Percentiles rank a stretch among this genome's conserved stretches.
phyloP scores from a whole-genome alignment of 306 rosid species.

The Cucurbita pepo region DNA sequence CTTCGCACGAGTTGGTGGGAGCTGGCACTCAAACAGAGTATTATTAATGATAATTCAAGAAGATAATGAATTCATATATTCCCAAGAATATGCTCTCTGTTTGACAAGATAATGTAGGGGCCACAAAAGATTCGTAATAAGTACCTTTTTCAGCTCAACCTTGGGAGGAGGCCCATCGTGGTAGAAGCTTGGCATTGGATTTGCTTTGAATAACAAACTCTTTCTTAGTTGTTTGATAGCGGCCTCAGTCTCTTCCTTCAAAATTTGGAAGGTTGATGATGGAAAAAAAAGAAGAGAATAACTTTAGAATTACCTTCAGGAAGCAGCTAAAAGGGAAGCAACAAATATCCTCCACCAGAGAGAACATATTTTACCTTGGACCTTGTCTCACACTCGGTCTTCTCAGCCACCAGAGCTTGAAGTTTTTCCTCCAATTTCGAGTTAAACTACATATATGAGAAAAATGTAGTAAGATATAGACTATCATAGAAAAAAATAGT shows the following conservation, averaged over 20 bases:
- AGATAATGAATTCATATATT: background rate
- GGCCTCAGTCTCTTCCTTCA: constrained; percentile 74
- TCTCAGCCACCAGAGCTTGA: constrained; percentile 82
- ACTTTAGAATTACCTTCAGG: background rate
- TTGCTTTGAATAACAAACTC: constrained; percentile 89
- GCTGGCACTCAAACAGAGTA: constrained; percentile 29
- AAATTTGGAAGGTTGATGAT: constrained; percentile 18
- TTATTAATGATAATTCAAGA: constrained; percentile 10
- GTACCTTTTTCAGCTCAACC: constrained; percentile 87
- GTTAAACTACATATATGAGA: constrained; percentile 42
- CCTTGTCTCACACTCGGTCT: constrained; percentile 71
- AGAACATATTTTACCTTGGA: constrained; percentile 51
- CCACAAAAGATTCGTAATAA: background rate
- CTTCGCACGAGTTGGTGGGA: constrained; percentile 89
- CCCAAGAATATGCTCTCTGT: background rate
- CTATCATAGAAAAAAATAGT: background rate
- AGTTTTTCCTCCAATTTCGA: constrained; percentile 80
- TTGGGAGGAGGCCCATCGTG: constrained; percentile 94
- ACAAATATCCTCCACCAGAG: background rate
- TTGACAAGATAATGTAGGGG: background rate
- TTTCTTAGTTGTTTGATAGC: constrained; percentile 78
- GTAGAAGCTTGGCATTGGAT: constrained; percentile 95
- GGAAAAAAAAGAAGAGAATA: background rate
- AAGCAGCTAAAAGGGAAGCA: background rate
- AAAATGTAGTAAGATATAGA: background rate